Conservation (phyloP, 2,329 filamentous ascomycete species). For the Phialophora verrucosa region DNA sequence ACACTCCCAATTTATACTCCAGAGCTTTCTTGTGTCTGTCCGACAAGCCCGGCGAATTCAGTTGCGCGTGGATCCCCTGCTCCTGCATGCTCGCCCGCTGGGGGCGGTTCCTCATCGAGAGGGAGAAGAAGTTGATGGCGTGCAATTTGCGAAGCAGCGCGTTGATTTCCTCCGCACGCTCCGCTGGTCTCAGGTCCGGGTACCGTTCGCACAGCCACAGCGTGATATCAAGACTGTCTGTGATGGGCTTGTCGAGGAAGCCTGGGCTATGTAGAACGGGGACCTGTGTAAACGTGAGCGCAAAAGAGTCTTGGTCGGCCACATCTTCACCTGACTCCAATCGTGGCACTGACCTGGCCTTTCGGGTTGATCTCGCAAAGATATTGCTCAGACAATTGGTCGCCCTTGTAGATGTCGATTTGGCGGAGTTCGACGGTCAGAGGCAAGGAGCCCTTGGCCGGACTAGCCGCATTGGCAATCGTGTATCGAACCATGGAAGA, state of each 20-base stretch:
- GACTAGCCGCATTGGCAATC: conserved; percentile 1
- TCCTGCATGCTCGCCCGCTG: conserved; percentile 7
- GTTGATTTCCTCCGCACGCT: conserved; percentile 10
- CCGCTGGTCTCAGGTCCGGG: conserved; percentile 9
- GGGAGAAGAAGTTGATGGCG: conserved; percentile 24
- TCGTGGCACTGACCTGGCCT: conserved; percentile 18
- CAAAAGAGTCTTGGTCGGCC: neutral
- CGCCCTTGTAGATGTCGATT: conserved; percentile 16
- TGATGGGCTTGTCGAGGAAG: conserved; percentile 16
- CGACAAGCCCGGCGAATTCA: conserved; percentile 4
- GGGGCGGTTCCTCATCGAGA: conserved; percentile 6
- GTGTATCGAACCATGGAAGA: conserved; percentile 23
- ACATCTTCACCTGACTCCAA: neutral
- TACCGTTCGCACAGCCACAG: conserved; percentile 18
- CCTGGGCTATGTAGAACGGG: conserved; percentile 9
- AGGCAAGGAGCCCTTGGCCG: neutral
- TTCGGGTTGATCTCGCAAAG: conserved; percentile 21
- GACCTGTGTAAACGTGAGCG: conserved; percentile 6
- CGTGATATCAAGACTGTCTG: conserved; percentile 26
- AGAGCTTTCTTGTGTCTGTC: conserved; percentile 20
- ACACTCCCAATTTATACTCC: conserved; percentile 23
- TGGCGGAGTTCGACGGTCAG: neutral
- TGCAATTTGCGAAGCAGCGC: conserved; percentile 17
- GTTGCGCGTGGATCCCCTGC: neutral
- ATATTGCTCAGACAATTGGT: conserved; percentile 20